Conservation (phyloP, 225 moss, liverwort and hornwort species). For the Climacium dendroides region DNA sequence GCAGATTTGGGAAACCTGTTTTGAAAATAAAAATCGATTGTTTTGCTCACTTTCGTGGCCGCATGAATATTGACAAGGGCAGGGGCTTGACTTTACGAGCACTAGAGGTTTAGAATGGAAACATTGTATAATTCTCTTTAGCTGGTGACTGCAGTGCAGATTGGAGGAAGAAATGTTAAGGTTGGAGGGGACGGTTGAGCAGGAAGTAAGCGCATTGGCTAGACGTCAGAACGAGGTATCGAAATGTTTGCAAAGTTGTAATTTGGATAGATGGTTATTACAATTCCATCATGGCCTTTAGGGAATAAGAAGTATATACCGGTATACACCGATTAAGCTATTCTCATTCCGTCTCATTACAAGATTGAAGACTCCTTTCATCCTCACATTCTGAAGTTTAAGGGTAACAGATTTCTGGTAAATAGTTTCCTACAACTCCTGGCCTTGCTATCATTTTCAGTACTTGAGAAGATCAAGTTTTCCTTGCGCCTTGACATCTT, state of each 20-base stretch:
- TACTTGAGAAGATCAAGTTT: background rate
- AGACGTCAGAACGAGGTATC: slow-evolving; percentile 49
- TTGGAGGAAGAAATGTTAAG: slow-evolving; percentile 43
- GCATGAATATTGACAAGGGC: background rate
- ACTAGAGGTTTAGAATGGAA: background rate
- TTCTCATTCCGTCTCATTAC: background rate
- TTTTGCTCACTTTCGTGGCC: background rate
- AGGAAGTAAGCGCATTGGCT: slow-evolving; percentile 32
- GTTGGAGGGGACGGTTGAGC: slow-evolving; percentile 39
- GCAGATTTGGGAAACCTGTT: background rate
- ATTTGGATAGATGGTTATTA: background rate
- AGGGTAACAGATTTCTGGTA: background rate
- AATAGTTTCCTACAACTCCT: background rate
- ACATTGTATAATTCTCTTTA: background rate
- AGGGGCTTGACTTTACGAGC: background rate
- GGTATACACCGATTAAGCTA: background rate
- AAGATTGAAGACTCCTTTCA: background rate
- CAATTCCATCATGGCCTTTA: background rate
- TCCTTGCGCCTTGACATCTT: background rate
- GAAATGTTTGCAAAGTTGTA: background rate
- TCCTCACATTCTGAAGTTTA: background rate
- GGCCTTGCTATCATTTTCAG: background rate
- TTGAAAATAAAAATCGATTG: background rate
- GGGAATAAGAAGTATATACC: background rate
- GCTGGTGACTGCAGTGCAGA: slow-evolving; percentile 16